These are phyloP conservation scores for Beauveria brongniartii DNA, from an alignment of 2,329 filamentous ascomycete species.

Conservation along the genomic window DNA sequence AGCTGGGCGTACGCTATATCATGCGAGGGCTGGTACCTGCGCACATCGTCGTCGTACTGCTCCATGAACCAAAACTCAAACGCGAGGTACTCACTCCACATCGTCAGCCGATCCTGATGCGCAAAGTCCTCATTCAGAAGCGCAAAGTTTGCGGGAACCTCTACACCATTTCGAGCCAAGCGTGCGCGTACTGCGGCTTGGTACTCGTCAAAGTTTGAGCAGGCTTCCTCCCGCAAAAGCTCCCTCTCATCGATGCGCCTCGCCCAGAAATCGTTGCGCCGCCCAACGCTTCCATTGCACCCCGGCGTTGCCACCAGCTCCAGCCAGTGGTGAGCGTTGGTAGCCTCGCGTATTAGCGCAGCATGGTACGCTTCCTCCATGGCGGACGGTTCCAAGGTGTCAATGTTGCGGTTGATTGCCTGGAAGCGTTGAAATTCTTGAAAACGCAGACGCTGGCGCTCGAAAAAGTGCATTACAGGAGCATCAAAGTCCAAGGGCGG, in stretches of 20 bases:
- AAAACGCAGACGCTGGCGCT: neutral
- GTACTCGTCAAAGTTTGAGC: neutral
- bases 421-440: neutral
- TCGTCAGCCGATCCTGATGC: conserved; percentile 22
- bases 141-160: neutral
- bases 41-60: conserved; percentile 5
- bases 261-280: neutral
- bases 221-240: neutral
- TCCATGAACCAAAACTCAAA: conserved; percentile 16
- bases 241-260: neutral
- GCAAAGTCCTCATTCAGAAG: neutral
- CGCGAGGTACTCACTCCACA: conserved; percentile 27
- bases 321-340: neutral
- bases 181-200: neutral
- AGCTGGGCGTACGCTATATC: neutral
- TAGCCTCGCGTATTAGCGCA: neutral
- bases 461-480: neutral
- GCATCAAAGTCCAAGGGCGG: neutral
- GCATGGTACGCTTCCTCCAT: conserved; percentile 47
- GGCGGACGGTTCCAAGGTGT: conserved; percentile 70
- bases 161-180: neutral
- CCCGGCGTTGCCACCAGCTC: neutral
- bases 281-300: neutral
- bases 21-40: neutral
- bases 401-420: conserved; percentile 23